Base-by-base conservation (phyloP, 2,329 filamentous ascomycete genomes). In the Fusarium luffae region DNA sequence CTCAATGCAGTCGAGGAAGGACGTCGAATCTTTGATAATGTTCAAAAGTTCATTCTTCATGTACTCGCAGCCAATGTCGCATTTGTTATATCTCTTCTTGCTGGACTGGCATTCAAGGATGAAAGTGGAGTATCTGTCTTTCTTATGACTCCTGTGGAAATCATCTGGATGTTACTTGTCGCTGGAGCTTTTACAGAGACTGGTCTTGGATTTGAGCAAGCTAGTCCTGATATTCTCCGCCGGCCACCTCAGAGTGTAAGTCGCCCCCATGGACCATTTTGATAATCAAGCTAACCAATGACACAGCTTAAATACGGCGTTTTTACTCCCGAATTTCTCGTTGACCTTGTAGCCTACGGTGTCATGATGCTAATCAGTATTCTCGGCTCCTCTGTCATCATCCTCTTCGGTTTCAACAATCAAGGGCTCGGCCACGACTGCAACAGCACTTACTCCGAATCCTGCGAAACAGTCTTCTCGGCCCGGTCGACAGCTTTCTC, bases 91-190 rank as follows among this genome's bases (percentile, higher is more conserved):
- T 88, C 87, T 0, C 82, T 93, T 11, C 85, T 93, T 10, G 86
- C 91, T 42, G 90, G 90, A 37, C 83, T 93, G 4, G 86, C 83
- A 0, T 92, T 92, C 82, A 92, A 92, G 78, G 90, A 93, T 71
- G 69, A 76, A 1, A 81, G 81, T n/a, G 82, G 84, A 3, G 82
- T 90, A 27, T 92, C 90, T 0, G 88, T 92, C 14, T 93, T 92
- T 76, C 89, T 90, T 0, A 83, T 93, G 14, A 84, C 89, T 0
- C 91, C 90, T 0, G 88, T 93, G 14, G 88, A 93, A 68, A 92
- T 93, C 66, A 84, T 93, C 30, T 93, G 89, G 89, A 89, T 93
- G 75, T 90, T 92, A 75, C 90, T 93, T 85, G 86, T 92, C 54
- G 92, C 90, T 1, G 91, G 88, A 52, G 88, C 87, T 1, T 85